These are phyloP conservation scores for Saccharomyces hybrid DNA, from an alignment of 1,139 yeast species.

Conservation along the genomic window DNA sequence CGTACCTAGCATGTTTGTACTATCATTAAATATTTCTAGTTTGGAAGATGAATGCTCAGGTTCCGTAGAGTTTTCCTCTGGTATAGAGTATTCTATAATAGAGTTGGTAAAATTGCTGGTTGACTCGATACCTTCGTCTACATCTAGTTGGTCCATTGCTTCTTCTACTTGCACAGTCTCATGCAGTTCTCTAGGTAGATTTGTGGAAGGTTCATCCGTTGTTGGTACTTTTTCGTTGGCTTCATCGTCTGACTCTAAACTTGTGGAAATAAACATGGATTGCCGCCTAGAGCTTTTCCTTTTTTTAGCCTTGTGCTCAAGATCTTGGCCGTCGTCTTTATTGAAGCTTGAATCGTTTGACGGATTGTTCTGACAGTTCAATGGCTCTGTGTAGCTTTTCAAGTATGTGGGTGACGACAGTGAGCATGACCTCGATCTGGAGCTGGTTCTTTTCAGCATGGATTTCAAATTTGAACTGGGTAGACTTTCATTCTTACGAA, in stretches of 20 bases:
- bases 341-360: constrained; percentile 5
- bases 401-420: constrained; percentile 1
- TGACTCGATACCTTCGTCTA: constrained; percentile 15
- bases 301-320: constrained; percentile 24
- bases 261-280: constrained; percentile 33
- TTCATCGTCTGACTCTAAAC: constrained; percentile 14
- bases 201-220: background rate
- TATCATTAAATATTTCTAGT: constrained; percentile 20
- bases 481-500: constrained; percentile 35
- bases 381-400: background rate
- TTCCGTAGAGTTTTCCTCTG: constrained; percentile 20
- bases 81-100: constrained; percentile 29
- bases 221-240: background rate
- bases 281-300: constrained; percentile 36
- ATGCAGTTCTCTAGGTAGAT: background rate
- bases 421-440: background rate
- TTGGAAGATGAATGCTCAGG: constrained; percentile 15
- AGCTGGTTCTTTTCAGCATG: background rate
- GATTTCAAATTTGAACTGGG: constrained; percentile 7
- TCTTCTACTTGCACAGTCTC: background rate
- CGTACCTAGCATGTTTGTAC: background rate
- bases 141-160: background rate
- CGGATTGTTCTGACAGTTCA: background rate
- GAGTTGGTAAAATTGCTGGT: constrained; percentile 24
- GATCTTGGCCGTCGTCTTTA: constrained; percentile 8